Evolutionary conservation across 805 yeast genomes (phyloP).

Genomic region (Zygosaccharomyces pseudorouxii): DNA sequence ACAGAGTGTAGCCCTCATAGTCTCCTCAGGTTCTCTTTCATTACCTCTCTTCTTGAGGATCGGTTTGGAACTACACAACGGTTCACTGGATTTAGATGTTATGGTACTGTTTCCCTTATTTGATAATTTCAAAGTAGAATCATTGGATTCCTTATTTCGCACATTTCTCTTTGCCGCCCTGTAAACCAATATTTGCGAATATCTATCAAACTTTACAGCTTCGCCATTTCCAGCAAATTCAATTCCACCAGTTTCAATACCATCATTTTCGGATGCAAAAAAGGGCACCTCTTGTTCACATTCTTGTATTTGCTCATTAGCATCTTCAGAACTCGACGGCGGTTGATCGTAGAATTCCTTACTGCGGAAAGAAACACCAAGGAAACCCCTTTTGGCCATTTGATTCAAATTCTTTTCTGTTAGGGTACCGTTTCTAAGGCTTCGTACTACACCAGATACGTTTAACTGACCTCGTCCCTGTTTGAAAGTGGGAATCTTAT

Average conservation of each 20-base stretch:
- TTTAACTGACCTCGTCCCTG: conserved; percentile 11
- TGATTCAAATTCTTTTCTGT: conserved; percentile 14
- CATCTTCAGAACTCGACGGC: neutral
- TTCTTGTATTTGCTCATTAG: neutral
- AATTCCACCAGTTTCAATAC: neutral
- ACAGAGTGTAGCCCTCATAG: conserved; percentile 36
- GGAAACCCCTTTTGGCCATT: conserved; percentile 8
- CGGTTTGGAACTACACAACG: conserved; percentile 25
- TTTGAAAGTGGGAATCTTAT: conserved; percentile 43
- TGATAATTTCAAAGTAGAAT: neutral
- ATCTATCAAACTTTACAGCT: conserved; percentile 28
- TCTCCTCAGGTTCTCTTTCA: conserved; percentile 35
- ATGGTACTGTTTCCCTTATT: neutral
- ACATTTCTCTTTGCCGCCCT: conserved; percentile 20
- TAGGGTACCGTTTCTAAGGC: conserved; percentile 19
- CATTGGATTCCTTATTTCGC: neutral
- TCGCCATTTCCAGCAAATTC: conserved; percentile 4
- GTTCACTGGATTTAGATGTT: neutral
- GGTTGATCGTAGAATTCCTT: conserved; percentile 20
- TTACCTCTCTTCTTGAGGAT: conserved; percentile 38
- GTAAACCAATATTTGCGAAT: conserved; percentile 28
- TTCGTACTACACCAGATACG: conserved; percentile 17
- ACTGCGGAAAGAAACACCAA: conserved; percentile 13
- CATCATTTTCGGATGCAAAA: conserved; percentile 1
- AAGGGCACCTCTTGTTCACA: neutral